Base-by-base conservation (phyloP, 2,329 filamentous ascomycete genomes). In the Hypocrella siamensis region DNA sequence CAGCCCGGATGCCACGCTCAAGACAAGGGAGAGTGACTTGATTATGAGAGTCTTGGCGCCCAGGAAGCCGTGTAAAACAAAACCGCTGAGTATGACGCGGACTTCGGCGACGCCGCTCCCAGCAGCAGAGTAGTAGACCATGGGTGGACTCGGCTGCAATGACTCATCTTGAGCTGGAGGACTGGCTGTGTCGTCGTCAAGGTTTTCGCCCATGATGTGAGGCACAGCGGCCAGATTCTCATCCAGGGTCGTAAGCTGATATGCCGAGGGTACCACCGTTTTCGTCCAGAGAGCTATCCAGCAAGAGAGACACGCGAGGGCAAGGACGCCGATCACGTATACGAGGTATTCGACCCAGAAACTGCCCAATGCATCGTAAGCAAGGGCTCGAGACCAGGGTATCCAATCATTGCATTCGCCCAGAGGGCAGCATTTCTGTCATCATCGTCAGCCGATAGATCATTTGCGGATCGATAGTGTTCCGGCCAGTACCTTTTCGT, bases 71-170 rank as follows among this genome's bases (percentile, higher is more conserved):
- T 96, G 90, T 34, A 98, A 63, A 34, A 98, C 88, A 47, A 96
- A 98, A 5, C 90, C 90, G 46, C 85, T 94, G n/a, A 96, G 70
- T 36, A 96, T 96, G 37, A 96, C 90, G 41, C 90, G 86, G 34
- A 96, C 88, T 58, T 98, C 90, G 6, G 90, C 90, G 10, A 98
- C 90, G 44, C 90, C 90, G 55, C 85, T 93, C 30, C 90, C 90
- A 26, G 88, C 88, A 36, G 88, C 90, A 6, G 90, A 86, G 53
- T 94, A 98, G 55, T 93, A 98, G 5, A 88, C 70, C 78, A 92
- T 92, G 1, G 83, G 80, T 3, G 78, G 69, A 1, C 47, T 45
- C 38, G 33, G 52, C 39, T 32, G 54, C 38, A 40, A 55, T 3
- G 36, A 30, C n/a, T 60, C 15, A 50, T 60, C 38, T 47, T 61